Base-by-base conservation (phyloP, 2,329 filamentous ascomycete genomes). In the Harringtonia lauricola region DNA sequence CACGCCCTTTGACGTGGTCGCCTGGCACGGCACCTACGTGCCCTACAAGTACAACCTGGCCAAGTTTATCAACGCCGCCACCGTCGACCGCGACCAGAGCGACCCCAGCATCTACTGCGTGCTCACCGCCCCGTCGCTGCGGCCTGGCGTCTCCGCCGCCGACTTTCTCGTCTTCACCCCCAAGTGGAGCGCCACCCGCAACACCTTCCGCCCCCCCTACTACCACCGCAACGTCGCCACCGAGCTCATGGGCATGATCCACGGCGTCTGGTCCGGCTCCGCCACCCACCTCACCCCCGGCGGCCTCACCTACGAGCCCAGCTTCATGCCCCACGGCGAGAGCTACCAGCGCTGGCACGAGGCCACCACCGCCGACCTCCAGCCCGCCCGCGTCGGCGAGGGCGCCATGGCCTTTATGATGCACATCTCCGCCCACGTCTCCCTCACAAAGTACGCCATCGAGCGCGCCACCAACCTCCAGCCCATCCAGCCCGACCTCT, bases 21-120 rank as follows among this genome's bases (percentile, higher is more conserved):
- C 78, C 2, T 84, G 81, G 80, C 79, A 83, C 51, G 80, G 80
- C n/a, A 78, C 74, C 41, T 81, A 82, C 52, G 76, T 76, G 43
- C 72, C 71, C 0, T 74, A 68, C 59, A 75, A 75, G 56, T 76
- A 76, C 53, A 71, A 71, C 41, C 55, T 76, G 4, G 71, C 68
- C 8, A 72, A 71, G 45, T 62, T 81, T 65, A 56, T 81, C 68
- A 70, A 71, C 60, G 39, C 46, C 2, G 59, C 75, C 58, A 69
- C 66, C 48, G 70, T 76, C 41, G 72, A 67, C 8, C 72, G 70
- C 51, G 79, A 84, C 54, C 80, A 84, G 49, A 76, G 76, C 3
- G 80, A 84, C 50, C 80, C 80, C 1, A 75, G 70, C 10, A 75
- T 83, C 52, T 83, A 74, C 60, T 78, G 74, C 3, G 79, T 84